Base-by-base conservation (phyloP, 164 flowering plant genomes). In the Dillenia suffruticosa region DNA sequence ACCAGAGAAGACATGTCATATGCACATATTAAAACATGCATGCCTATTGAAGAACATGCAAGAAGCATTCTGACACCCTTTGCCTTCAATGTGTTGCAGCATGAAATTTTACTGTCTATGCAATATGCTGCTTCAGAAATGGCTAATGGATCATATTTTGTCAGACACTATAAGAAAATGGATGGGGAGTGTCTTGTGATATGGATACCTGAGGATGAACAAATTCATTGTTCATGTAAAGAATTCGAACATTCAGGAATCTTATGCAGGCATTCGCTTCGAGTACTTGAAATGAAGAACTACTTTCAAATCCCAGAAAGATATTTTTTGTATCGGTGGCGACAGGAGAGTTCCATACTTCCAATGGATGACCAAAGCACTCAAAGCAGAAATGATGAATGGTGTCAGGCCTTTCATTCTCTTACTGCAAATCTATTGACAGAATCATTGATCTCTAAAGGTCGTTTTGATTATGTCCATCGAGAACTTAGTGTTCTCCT, bases 1-100 rank as follows among this genome's bases (percentile, higher is more conserved):
- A 58, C 79, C 15, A 63, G 64, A 56, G 79, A 73, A 58, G 81
- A 76, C 63, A 56, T 66, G 63, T 76, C 68, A 49, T 71, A 77
- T 64, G 53, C 71, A 68, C 77, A 64, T 66, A 51, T 55, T 11
- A 84, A 77, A 69, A 81, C 90, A 13, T 70, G 77, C 63, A 74
- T 82, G 40, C 93, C 93, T 11, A 74, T 87, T 55, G 89, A 84
- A 71, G 85, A 84, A 62, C 86, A 87, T 62, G 86, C 87, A 26
- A 74, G 82, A 43, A 65, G 68, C 43, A 57, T 82, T 59, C 83
- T 87, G n/a, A 77, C 85, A 2, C 86, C 88, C 56, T 84, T 74
- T 71, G 85, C 93, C 26, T 87, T 87, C 67, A 83, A 65, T 53
- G 68, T 65, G 10, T 70, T 83, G 14, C 93, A 87, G 71, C 71